phyloP scores from a whole-genome alignment of 805 yeast species.

The Tetrapisispora fleetii region DNA sequence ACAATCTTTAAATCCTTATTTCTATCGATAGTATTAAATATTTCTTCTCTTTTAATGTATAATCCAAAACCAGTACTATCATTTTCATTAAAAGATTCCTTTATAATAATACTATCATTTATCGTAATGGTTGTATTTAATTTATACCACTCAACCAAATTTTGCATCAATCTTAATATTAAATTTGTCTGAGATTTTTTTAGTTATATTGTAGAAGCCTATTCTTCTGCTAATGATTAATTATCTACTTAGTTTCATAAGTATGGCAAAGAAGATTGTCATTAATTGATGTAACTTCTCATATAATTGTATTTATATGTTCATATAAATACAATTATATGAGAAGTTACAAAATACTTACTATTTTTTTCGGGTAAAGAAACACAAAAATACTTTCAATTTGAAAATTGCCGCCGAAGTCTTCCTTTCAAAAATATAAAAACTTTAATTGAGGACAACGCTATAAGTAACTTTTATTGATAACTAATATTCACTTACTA shows the following conservation, averaged over 20 bases:
- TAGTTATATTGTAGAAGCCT: not conserved
- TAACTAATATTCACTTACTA: too few species aligned
- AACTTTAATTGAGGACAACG: too few species aligned
- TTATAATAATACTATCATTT: not conserved
- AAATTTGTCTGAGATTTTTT: not conserved
- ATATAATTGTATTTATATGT: too few species aligned
- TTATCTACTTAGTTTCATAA: too few species aligned
- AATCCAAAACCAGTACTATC: constrained; percentile 30
- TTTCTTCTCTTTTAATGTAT: constrained; percentile 6
- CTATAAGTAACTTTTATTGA: too few species aligned
- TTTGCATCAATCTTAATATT: not conserved
- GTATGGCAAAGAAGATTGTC: too few species aligned
- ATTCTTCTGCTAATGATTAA: not conserved
- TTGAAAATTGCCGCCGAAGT: not conserved
- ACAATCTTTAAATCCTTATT: constrained; percentile 16
- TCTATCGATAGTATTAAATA: not conserved
- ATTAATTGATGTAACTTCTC: too few species aligned
- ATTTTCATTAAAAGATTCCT: constrained; percentile 3
- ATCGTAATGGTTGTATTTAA: not conserved
- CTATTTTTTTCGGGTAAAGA: too few species aligned
- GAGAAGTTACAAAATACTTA: too few species aligned
- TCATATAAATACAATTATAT: too few species aligned
- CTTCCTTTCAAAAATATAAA: not conserved
- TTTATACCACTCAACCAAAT: not conserved
- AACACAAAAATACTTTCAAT: not conserved